Percentiles rank a stretch among this genome's conserved stretches.
These are phyloP conservation scores for Skeletonema potamos DNA, from an alignment of 108 stramenopile genomes.

Conservation along the genomic window DNA sequence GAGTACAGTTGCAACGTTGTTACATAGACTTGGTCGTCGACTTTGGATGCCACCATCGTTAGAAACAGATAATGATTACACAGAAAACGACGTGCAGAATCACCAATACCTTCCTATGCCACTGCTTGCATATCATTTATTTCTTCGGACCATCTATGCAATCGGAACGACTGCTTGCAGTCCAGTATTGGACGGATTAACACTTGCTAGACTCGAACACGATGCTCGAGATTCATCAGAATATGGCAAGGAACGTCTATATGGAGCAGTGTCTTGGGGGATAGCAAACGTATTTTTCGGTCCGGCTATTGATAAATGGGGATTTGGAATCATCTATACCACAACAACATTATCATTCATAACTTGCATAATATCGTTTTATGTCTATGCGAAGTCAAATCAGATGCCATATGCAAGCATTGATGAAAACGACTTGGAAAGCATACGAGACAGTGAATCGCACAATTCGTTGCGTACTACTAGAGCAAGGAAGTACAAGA, in stretches of 20 bases:
- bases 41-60: slow-evolving; percentile 1
- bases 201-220: slow-evolving; percentile 44
- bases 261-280: slow-evolving; percentile 51
- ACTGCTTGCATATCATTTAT: slow-evolving; percentile 33
- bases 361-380: slow-evolving; percentile 23
- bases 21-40: slow-evolving; percentile 19
- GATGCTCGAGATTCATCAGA: slow-evolving; percentile 33
- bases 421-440: slow-evolving; percentile 12
- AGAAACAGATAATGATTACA: not conserved
- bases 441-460: slow-evolving; percentile 6
- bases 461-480: not conserved
- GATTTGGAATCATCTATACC: slow-evolving; percentile 34
- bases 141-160: slow-evolving; percentile 30
- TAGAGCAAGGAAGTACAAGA: not conserved
- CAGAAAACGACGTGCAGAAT: not conserved
- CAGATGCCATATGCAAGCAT: not conserved
- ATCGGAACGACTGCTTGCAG: slow-evolving; percentile 22
- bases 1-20: slow-evolving; percentile 32
- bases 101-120: slow-evolving; percentile 13
- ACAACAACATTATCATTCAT: slow-evolving; percentile 32
- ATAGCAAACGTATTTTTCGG: slow-evolving; percentile 44
- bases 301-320: slow-evolving; percentile 27
- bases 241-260: slow-evolving; percentile 51
- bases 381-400: slow-evolving; percentile 36
- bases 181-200: slow-evolving; percentile 49